These are phyloP conservation scores for Xylogone sp. DNA, from an alignment of 2,329 filamentous ascomycete species.

Conservation along the genomic window DNA sequence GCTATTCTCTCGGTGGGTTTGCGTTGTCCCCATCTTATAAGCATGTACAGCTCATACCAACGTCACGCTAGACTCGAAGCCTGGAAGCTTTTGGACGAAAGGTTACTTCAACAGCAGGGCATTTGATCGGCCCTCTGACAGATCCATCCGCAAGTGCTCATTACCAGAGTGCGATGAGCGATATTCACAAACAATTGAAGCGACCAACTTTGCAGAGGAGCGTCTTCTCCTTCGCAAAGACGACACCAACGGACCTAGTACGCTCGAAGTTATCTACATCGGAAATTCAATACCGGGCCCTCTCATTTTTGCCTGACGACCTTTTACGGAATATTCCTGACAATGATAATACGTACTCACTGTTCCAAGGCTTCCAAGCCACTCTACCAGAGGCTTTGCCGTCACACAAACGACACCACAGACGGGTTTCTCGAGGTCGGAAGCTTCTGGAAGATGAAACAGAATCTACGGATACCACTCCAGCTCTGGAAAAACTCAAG, in stretches of 20 bases:
- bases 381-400: slow-evolving; percentile 72
- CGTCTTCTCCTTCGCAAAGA: slow-evolving; percentile 87
- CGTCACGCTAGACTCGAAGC: slow-evolving; percentile 65
- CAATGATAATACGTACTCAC: slow-evolving; percentile 77
- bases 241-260: slow-evolving; percentile 89
- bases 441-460: slow-evolving; percentile 68
- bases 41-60: neutral
- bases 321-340: slow-evolving; percentile 87
- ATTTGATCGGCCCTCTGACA: slow-evolving; percentile 70
- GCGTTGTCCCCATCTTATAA: neutral
- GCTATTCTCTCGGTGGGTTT: slow-evolving; percentile 29
- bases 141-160: slow-evolving; percentile 56
- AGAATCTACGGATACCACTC: slow-evolving; percentile 45
- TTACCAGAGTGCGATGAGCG: slow-evolving; percentile 83
- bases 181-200: slow-evolving; percentile 85
- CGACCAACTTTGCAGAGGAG: slow-evolving; percentile 80
- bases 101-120: slow-evolving; percentile 87
- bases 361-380: slow-evolving; percentile 96
- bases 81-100: slow-evolving; percentile 92
- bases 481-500: slow-evolving; percentile 69
- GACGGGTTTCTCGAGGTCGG: slow-evolving; percentile 69
- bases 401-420: slow-evolving; percentile 64
- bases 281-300: slow-evolving; percentile 91
- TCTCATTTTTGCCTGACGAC: slow-evolving; percentile 86
- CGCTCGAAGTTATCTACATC: slow-evolving; percentile 84